Conservation (phyloP, 306 rosid species). For the Carpinus viminea region DNA sequence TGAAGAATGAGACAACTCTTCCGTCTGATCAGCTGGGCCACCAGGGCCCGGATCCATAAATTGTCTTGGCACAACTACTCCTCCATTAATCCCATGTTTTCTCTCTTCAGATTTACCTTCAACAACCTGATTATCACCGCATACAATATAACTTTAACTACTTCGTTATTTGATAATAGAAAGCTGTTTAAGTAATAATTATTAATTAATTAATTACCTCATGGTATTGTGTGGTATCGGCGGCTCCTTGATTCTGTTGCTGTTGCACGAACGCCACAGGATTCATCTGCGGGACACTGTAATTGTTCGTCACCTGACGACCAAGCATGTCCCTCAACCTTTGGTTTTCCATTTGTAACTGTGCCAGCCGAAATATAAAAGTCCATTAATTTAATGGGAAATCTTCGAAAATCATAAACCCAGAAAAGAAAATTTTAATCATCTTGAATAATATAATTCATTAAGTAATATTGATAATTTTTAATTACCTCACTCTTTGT, state of each 20-base stretch:
- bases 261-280: slow-evolving; percentile 61
- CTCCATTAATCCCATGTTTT: slow-evolving; percentile 35
- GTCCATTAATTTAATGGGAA: slow-evolving; percentile 1
- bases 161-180: background rate
- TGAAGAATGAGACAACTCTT: slow-evolving; percentile 55
- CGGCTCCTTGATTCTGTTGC: slow-evolving; percentile 46
- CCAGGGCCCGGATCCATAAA: slow-evolving; percentile 63
- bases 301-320: slow-evolving; percentile 70
- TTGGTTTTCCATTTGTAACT: slow-evolving; percentile 70
- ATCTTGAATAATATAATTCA: background rate
- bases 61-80: slow-evolving; percentile 52
- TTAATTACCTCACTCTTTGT: slow-evolving; percentile 65
- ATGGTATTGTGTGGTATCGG: slow-evolving; percentile 25
- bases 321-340: slow-evolving; percentile 76
- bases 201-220: slow-evolving; percentile 32
- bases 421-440: background rate
- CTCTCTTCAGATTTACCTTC: slow-evolving; percentile 47
- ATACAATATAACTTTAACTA: background rate
- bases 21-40: slow-evolving; percentile 34
- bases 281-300: slow-evolving; percentile 77
- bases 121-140: slow-evolving; percentile 34
- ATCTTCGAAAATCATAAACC: background rate
- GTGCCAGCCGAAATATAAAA: slow-evolving; percentile 53
- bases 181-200: background rate
- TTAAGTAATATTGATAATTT: background rate